A percentile compares a stretch with the other conserved stretches of the same genome.
phyloP scores from a whole-genome alignment of 2,329 filamentous ascomycete genomes.

The Aspergillus fructus region DNA sequence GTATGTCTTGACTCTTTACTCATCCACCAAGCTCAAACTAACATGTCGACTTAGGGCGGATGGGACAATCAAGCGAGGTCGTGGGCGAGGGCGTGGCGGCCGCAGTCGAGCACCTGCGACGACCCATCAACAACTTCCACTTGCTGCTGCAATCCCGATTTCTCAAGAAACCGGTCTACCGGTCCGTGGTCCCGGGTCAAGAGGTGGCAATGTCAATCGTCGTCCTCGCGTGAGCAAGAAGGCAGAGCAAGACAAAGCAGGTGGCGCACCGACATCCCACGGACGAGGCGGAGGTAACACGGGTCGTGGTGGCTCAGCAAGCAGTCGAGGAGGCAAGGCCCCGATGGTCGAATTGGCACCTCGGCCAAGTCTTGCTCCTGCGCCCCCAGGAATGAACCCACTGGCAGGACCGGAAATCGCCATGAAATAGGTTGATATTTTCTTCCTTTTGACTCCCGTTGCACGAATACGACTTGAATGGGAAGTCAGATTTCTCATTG shows the following conservation, averaged over 20 bases:
- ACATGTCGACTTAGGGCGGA: slow-evolving; percentile 57
- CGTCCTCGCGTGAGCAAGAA: slow-evolving; percentile 85
- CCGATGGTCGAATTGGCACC: slow-evolving; percentile 32
- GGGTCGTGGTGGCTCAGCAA: slow-evolving; percentile 27
- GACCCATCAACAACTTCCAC: slow-evolving; percentile 70
- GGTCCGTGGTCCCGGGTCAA: slow-evolving; percentile 67
- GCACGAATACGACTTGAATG: background rate
- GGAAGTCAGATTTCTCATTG: background rate
- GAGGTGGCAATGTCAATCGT: slow-evolving; percentile 70
- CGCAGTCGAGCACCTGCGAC: slow-evolving; percentile 59
- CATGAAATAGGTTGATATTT: slow-evolving; percentile 25
- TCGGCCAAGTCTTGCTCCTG: slow-evolving; percentile 25
- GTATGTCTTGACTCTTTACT: slow-evolving; percentile 41
- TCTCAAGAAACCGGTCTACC: slow-evolving; percentile 85
- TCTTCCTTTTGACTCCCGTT: background rate
- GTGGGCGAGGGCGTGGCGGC: slow-evolving; percentile 55
- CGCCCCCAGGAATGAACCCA: slow-evolving; percentile 22
- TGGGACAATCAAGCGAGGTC: slow-evolving; percentile 65
- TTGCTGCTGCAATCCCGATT: slow-evolving; percentile 78
- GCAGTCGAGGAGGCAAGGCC: slow-evolving; percentile 29
- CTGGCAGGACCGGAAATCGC: slow-evolving; percentile 26
- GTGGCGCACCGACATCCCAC: slow-evolving; percentile 42
- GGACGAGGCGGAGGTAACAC: slow-evolving; percentile 28
- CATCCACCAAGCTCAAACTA: slow-evolving; percentile 10
- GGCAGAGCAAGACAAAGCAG: slow-evolving; percentile 77